These are phyloP conservation scores for Blastocystis sp. DNA, from an alignment of 352 stramenopile species.

Conservation along the genomic window DNA sequence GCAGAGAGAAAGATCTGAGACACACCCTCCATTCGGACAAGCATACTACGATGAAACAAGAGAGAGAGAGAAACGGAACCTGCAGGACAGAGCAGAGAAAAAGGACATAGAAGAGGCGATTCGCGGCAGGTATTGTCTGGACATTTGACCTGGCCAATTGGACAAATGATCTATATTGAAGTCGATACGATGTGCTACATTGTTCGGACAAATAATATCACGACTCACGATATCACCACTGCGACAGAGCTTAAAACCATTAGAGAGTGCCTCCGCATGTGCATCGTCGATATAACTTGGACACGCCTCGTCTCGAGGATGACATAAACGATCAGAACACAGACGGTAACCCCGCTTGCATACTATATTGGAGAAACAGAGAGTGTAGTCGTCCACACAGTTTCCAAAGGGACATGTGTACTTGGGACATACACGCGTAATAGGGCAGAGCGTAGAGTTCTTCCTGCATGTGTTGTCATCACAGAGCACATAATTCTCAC, in stretches of 20 bases:
- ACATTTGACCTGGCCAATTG: not conserved
- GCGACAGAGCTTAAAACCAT: slow-evolving; percentile 7
- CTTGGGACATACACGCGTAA: not conserved
- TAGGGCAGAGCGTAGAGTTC: not conserved
- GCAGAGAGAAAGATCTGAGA: slow-evolving; percentile 8
- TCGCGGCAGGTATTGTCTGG: slow-evolving; percentile 17
- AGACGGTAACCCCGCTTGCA: not conserved
- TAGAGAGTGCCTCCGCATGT: not conserved
- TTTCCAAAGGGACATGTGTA: slow-evolving; percentile 16
- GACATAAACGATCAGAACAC: slow-evolving; percentile 1
- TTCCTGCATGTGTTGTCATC: slow-evolving; percentile 47
- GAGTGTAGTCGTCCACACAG: slow-evolving; percentile 5
- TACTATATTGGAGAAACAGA: not conserved
- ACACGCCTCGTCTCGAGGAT: not conserved
- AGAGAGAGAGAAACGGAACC: not conserved
- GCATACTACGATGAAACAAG: not conserved
- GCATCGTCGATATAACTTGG: not conserved
- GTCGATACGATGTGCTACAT: not conserved
- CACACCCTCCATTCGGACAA: slow-evolving; percentile 39
- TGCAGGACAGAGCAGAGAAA: not conserved
- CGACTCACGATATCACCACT: not conserved
- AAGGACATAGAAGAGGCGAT: not conserved
- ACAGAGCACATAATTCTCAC: not conserved
- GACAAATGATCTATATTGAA: slow-evolving; percentile 28
- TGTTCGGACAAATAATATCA: slow-evolving; percentile 3